Percentiles rank a stretch among this genome's conserved stretches.
Conservation (phyloP, 2,329 filamentous ascomycete species). For the Cadophora malorum region DNA sequence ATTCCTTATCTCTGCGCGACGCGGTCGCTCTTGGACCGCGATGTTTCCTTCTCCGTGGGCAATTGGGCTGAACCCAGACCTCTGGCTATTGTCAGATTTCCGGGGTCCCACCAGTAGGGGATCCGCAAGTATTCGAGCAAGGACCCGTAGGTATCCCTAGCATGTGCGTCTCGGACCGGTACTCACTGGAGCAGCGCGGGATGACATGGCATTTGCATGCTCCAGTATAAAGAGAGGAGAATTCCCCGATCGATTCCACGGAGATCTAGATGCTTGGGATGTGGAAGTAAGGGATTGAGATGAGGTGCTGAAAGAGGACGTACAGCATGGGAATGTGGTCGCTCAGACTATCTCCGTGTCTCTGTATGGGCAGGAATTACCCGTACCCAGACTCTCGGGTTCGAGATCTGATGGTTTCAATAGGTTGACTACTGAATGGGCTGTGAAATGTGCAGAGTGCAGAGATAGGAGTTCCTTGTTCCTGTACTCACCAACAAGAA, state of each 20-base stretch:
- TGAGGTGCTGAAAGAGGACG: background rate
- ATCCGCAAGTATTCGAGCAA: background rate
- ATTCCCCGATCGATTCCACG: constrained; percentile 27
- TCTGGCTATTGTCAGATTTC: constrained; percentile 10
- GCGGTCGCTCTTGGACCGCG: constrained; percentile 14
- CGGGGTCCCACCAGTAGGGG: background rate
- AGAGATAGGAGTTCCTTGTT: constrained; percentile 16
- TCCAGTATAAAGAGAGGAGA: constrained; percentile 23
- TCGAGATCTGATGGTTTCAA: background rate
- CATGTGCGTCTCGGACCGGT: constrained; percentile 1
- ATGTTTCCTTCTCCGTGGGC: constrained; percentile 29
- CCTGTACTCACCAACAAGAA: background rate
- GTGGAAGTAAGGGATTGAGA: background rate
- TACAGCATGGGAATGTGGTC: background rate
- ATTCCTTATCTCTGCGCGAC: constrained; percentile 23
- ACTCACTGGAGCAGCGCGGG: background rate
- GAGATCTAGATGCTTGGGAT: constrained; percentile 21
- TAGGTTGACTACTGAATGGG: background rate
- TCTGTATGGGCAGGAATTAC: background rate
- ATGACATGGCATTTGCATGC: background rate
- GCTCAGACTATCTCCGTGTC: background rate
- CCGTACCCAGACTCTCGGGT: background rate
- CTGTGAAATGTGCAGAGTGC: background rate
- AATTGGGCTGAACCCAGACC: background rate
- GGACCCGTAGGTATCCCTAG: background rate